Conservation (phyloP, 2,329 filamentous ascomycete genomes). For the Aureobasidium subglaciale region DNA sequence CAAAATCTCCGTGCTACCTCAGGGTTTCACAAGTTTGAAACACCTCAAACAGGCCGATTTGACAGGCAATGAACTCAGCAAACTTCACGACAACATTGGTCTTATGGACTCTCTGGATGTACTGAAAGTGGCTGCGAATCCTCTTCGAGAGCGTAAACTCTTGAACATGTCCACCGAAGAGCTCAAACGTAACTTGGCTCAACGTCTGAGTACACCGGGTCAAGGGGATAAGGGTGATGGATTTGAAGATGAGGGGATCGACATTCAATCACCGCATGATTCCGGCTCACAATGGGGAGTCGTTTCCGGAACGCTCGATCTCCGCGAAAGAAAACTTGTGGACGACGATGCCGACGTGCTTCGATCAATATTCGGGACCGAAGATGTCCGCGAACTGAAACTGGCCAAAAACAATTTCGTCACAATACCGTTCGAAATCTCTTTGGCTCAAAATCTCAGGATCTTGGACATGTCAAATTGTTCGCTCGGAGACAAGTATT, state of each 20-base stretch:
- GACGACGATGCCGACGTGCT: constrained; percentile 35
- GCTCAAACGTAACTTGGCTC: constrained; percentile 65
- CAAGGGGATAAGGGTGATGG: constrained; percentile 30
- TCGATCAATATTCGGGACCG: constrained; percentile 36
- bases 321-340: constrained; percentile 32
- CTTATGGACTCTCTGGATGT: constrained; percentile 70
- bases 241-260: constrained; percentile 19
- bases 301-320: constrained; percentile 34
- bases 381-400: constrained; percentile 52
- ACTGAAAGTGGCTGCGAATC: constrained; percentile 80
- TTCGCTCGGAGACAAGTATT: constrained; percentile 52
- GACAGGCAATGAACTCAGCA: constrained; percentile 72
- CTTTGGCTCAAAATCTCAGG: constrained; percentile 61
- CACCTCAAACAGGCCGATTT: constrained; percentile 73
- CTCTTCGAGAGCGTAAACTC: constrained; percentile 80
- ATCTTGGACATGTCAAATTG: constrained; percentile 39
- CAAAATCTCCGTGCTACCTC: constrained; percentile 65
- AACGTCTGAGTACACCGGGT: constrained; percentile 50
- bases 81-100: constrained; percentile 68
- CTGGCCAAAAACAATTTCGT: constrained; percentile 73
- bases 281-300: constrained; percentile 23
- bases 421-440: constrained; percentile 61
- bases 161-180: constrained; percentile 72
- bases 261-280: constrained; percentile 17
- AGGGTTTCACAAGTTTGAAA: constrained; percentile 61